Conservation (phyloP, 23 red algal species). For the Chondrus crispus region DNA sequence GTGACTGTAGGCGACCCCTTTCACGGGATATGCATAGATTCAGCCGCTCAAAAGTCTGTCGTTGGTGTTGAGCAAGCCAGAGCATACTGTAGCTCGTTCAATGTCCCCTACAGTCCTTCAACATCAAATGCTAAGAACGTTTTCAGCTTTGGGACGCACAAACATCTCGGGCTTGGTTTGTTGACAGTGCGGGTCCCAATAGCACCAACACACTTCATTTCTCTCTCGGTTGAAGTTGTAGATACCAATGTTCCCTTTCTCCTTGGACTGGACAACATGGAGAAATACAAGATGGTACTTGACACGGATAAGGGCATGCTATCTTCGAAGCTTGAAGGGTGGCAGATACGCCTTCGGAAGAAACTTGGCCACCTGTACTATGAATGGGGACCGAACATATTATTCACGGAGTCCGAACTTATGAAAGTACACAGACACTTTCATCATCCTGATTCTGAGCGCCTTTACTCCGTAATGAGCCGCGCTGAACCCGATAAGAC, state of each 20-base stretch:
- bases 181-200: background rate
- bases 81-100: background rate
- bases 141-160: background rate
- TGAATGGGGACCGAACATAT: background rate
- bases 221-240: background rate
- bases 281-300: background rate
- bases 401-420: background rate
- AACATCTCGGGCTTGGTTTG: background rate
- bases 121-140: background rate
- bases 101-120: background rate
- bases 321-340: background rate
- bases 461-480: background rate
- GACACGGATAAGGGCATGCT: background rate
- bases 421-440: background rate
- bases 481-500: background rate
- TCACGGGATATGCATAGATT: constrained; percentile 9
- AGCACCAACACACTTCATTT: background rate
- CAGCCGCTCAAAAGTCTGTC: background rate
- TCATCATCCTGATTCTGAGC: background rate
- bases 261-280: background rate
- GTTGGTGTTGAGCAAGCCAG: background rate
- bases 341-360: background rate
- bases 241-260: constrained; percentile 11
- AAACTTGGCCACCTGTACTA: background rate
- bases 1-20: background rate